Conservation (phyloP, 208 protist genomes). For the Crithidia expoeki region DNA sequence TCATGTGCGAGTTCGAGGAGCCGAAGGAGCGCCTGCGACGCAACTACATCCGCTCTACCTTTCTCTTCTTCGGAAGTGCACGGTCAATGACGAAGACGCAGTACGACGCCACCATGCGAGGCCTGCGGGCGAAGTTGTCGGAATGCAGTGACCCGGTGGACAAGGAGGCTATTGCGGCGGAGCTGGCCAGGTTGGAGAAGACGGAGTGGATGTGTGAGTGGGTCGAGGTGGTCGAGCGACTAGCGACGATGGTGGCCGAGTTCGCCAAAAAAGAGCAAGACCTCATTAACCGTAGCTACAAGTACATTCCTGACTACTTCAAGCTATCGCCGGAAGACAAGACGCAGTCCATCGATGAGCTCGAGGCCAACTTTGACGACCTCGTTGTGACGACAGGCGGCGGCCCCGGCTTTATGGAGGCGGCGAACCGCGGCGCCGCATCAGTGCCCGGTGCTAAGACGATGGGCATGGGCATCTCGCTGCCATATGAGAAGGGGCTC, state of each 20-base stretch:
- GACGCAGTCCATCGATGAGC: conserved; percentile 19
- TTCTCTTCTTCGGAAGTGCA: conserved; percentile 94
- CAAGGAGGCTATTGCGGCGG: conserved; percentile 25
- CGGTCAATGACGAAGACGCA: conserved; percentile 82
- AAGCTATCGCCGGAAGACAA: conserved; percentile 40
- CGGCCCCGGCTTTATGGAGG: conserved; percentile 94
- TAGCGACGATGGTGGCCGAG: conserved; percentile 69
- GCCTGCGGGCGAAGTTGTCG: conserved; percentile 31
- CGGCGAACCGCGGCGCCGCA: conserved; percentile 88
- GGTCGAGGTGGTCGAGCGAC: conserved; percentile 71
- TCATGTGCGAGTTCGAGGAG: conserved; percentile 94
- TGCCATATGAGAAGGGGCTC: conserved; percentile 93
- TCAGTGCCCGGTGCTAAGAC: conserved; percentile 70
- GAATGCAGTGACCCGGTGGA: conserved; percentile 25
- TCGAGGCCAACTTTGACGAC: conserved; percentile 46
- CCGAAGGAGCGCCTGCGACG: conserved; percentile 67
- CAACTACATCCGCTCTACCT: conserved; percentile 79
- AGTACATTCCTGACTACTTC: conserved; percentile 83
- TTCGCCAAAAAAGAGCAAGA: conserved; percentile 55
- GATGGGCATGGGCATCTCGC: conserved; percentile 94
- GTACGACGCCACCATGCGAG: conserved; percentile 51
- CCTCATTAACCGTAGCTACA: conserved; percentile 63
- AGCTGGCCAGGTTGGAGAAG: conserved; percentile 66
- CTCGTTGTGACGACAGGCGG: conserved; percentile 92
- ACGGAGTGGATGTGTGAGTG: conserved; percentile 93